These are phyloP conservation scores for Diacronema lutheri DNA, from an alignment of 78 protist species.

Conservation along the genomic window DNA sequence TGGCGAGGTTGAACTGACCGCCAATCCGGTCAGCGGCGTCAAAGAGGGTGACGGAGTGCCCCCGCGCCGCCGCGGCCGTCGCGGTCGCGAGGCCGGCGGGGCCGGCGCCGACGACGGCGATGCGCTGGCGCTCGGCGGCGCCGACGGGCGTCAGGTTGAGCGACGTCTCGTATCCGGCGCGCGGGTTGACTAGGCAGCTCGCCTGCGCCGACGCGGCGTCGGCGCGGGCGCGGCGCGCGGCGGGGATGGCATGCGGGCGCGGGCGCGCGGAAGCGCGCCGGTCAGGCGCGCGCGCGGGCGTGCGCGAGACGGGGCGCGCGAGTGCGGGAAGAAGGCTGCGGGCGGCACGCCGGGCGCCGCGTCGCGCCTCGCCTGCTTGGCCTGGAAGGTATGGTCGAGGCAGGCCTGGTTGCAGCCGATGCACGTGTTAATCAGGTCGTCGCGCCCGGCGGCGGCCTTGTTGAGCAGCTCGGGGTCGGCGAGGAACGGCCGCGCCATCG, in stretches of 20 bases:
- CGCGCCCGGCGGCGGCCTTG: conserved; percentile 33
- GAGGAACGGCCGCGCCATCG: conserved; percentile 69
- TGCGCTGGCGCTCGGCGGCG: background rate
- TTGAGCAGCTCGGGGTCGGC: conserved; percentile 56
- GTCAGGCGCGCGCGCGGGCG: too few species aligned
- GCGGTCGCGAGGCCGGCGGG: conserved; percentile 60
- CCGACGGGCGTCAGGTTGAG: background rate
- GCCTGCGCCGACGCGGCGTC: too few species aligned
- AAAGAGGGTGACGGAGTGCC: conserved; percentile 47
- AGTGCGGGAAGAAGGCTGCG: too few species aligned
- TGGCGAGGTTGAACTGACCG: conserved; percentile 65
- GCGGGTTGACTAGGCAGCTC: conserved; percentile 62
- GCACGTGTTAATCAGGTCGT: conserved; percentile 58
- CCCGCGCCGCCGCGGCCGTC: conserved; percentile 39
- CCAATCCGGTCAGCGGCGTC: conserved; percentile 47
- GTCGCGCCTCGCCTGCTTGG: conserved; percentile 20
- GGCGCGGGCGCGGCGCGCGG: too few species aligned
- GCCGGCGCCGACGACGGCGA: conserved; percentile 67
- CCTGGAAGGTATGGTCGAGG: conserved; percentile 58
- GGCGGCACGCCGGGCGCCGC: too few species aligned
- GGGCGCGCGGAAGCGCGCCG: too few species aligned
- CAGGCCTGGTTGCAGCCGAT: conserved; percentile 74
- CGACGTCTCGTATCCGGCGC: conserved; percentile 39
- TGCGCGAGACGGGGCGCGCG: too few species aligned
- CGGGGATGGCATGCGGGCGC: too few species aligned